A percentile compares a stretch with the other conserved stretches of the same genome.
These are phyloP conservation scores for Ceratocystis alfenasii DNA, from an alignment of 2,329 filamentous ascomycete genomes.

Conservation along the genomic window DNA sequence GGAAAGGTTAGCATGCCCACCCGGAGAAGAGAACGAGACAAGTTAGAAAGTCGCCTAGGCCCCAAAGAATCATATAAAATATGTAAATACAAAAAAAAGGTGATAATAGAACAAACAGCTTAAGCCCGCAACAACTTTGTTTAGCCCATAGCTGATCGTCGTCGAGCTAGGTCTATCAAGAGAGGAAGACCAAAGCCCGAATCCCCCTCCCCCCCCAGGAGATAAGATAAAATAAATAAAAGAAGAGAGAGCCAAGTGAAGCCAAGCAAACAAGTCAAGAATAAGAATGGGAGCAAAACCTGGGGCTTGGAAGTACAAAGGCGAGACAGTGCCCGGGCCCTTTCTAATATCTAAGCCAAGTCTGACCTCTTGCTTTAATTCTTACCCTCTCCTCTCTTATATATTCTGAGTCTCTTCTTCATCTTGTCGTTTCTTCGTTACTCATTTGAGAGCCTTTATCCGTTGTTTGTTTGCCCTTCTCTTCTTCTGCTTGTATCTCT, in stretches of 20 bases:
- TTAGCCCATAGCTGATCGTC: background rate
- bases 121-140: background rate
- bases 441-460: too few species aligned
- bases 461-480: background rate
- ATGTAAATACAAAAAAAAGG: too few species aligned
- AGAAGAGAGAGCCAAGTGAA: too few species aligned
- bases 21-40: too few species aligned
- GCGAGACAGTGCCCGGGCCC: background rate
- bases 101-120: background rate
- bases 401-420: background rate
- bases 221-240: too few species aligned
- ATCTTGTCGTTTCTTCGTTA: background rate
- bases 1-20: too few species aligned
- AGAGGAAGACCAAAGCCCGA: too few species aligned
- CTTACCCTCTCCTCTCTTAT: background rate
- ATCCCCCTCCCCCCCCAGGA: background rate
- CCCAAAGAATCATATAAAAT: too few species aligned
- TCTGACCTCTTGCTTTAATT: background rate
- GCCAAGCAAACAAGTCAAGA: too few species aligned
- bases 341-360: background rate
- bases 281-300: too few species aligned
- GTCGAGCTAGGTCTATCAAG: background rate
- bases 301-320: background rate
- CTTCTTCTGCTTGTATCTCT: background rate
- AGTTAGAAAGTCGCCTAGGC: too few species aligned